Conservation (phyloP, 2,329 filamentous ascomycete species). For the Alternaria conjuncta region DNA sequence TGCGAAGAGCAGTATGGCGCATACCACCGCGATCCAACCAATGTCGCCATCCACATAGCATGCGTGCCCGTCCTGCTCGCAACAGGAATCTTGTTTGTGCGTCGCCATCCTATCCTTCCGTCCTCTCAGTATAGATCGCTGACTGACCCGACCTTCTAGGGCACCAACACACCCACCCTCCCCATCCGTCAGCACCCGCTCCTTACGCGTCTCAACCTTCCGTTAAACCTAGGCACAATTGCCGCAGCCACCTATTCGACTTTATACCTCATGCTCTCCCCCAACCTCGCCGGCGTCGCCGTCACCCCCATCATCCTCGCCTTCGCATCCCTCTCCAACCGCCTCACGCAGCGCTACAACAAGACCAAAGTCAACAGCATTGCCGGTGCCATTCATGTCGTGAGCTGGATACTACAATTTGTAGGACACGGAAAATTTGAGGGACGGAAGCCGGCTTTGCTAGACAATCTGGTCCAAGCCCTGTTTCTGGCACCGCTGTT, state of each 20-base stretch:
- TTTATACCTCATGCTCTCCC: conserved; percentile 91
- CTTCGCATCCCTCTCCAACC: conserved; percentile 75
- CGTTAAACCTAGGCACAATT: conserved; percentile 56
- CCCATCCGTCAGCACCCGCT: conserved; percentile 38
- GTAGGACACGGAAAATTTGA: conserved; percentile 90
- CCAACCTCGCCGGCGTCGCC: conserved; percentile 76
- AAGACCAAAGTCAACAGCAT: conserved; percentile 63
- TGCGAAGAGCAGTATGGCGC: conserved; percentile 70
- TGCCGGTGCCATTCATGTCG: conserved; percentile 71
- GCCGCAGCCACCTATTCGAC: conserved; percentile 68
- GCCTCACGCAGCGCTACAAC: conserved; percentile 66
- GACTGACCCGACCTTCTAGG: conserved; percentile 47
- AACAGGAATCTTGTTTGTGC: conserved; percentile 73
- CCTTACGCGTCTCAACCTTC: conserved; percentile 45
- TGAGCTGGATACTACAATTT: conserved; percentile 88
- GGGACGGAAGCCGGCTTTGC: conserved; percentile 80
- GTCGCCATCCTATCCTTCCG: conserved; percentile 29
- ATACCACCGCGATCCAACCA: conserved; percentile 80
- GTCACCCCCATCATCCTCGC: conserved; percentile 77
- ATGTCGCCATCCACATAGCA: conserved; percentile 77
- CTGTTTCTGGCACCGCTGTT: conserved; percentile 93
- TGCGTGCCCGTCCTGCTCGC: conserved; percentile 78
- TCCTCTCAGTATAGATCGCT: background rate
- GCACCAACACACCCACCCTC: conserved; percentile 61
- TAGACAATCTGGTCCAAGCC: conserved; percentile 91